phyloP scores from a whole-genome alignment of 108 stramenopile genomes.

The Stephanodiscus triporus region DNA sequence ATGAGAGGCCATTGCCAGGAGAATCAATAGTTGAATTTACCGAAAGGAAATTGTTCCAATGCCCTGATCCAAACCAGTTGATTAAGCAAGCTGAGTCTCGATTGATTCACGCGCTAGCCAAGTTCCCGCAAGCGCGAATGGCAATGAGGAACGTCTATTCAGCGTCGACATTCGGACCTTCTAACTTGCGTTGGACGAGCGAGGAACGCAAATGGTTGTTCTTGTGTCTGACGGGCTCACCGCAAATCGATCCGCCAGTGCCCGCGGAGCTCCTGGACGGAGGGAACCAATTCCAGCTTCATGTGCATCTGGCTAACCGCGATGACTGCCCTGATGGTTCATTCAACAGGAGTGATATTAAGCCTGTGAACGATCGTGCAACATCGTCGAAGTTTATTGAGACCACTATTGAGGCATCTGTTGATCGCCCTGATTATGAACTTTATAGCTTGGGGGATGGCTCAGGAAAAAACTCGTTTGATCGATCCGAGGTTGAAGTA shows the following conservation, averaged over 20 bases:
- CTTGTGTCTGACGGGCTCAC: slow-evolving; percentile 56
- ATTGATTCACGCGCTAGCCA: slow-evolving; percentile 59
- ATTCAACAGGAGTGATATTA: slow-evolving; percentile 20
- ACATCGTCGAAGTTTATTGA: neutral
- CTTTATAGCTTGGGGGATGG: neutral
- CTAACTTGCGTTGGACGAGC: slow-evolving; percentile 61
- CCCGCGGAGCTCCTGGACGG: slow-evolving; percentile 43
- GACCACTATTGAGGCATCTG: neutral
- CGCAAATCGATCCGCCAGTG: slow-evolving; percentile 41
- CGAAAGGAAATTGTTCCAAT: slow-evolving; percentile 50
- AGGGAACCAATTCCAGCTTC: slow-evolving; percentile 39
- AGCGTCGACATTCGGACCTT: slow-evolving; percentile 51
- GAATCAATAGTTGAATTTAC: slow-evolving; percentile 37
- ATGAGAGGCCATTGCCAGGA: slow-evolving; percentile 28
- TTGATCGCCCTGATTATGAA: neutral
- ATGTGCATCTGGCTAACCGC: slow-evolving; percentile 28
- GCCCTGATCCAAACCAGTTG: slow-evolving; percentile 38
- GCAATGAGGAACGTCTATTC: slow-evolving; percentile 57
- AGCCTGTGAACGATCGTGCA: slow-evolving; percentile 2
- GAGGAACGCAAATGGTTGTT: slow-evolving; percentile 73
- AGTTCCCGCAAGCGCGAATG: slow-evolving; percentile 53
- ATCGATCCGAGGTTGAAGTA: slow-evolving; percentile 1
- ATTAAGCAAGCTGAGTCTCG: slow-evolving; percentile 54
- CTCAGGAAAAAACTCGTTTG: neutral
- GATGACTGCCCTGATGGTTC: slow-evolving; percentile 53